phyloP scores from a whole-genome alignment of 352 stramenopile species.

The Phytopythium cucurbitacearum region DNA sequence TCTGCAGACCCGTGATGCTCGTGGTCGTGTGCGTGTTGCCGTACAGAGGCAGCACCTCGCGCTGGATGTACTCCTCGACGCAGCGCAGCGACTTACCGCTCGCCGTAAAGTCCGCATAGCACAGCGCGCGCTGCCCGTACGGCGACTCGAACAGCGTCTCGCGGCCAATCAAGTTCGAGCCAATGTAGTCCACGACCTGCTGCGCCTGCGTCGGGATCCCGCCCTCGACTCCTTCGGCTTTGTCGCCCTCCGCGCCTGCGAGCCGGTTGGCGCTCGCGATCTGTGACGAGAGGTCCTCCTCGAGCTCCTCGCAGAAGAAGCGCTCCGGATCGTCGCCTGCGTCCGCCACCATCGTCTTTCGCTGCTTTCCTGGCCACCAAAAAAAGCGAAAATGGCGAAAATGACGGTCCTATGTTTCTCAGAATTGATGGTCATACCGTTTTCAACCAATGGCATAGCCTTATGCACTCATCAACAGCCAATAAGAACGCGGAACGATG shows the following conservation, averaged over 20 bases:
- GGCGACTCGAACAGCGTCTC: slow-evolving; percentile 52
- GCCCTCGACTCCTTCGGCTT: background rate
- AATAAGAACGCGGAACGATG: too few species aligned
- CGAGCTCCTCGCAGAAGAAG: slow-evolving; percentile 80
- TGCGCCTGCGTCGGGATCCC: slow-evolving; percentile 5
- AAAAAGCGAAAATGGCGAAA: background rate
- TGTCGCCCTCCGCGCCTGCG: background rate
- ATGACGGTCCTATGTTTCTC: background rate
- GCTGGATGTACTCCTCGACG: slow-evolving; percentile 89
- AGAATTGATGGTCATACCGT: too few species aligned
- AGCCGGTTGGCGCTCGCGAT: slow-evolving; percentile 24
- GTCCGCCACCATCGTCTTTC: slow-evolving; percentile 7
- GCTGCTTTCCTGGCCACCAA: background rate
- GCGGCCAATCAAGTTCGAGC: slow-evolving; percentile 40
- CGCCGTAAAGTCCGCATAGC: slow-evolving; percentile 96
- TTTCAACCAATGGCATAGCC: too few species aligned
- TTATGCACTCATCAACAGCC: too few species aligned
- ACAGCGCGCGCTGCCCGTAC: slow-evolving; percentile 68
- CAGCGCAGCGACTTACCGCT: slow-evolving; percentile 82
- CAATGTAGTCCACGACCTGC: slow-evolving; percentile 30
- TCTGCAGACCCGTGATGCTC: slow-evolving; percentile 72
- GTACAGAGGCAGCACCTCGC: slow-evolving; percentile 91
- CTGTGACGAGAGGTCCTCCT: slow-evolving; percentile 49
- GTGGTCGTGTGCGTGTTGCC: slow-evolving; percentile 97
- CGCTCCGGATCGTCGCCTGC: slow-evolving; percentile 29